Evolutionary conservation across 2,329 filamentous ascomycete genomes (phyloP).

Genomic region (Fusarium tupiense): DNA sequence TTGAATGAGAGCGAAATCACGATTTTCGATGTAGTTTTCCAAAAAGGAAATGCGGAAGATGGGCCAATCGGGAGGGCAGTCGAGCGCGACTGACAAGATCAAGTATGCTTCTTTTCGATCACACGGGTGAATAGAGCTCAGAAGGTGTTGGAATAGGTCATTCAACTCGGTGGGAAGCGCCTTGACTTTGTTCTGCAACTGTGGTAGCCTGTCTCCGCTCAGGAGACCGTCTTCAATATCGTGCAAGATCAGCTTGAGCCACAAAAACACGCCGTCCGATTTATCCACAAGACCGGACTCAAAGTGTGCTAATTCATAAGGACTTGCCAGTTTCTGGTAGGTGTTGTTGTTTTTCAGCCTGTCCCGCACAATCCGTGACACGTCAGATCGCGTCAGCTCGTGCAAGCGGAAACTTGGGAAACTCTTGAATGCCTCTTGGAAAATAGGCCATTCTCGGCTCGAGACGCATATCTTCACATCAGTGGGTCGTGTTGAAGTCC

Average conservation of each 20-base stretch:
- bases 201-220: background rate
- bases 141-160: background rate
- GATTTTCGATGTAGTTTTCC: background rate
- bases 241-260: background rate
- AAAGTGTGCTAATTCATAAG: rapidly evolving
- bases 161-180: background rate
- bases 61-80: background rate
- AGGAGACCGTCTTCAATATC: background rate
- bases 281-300: rapidly evolving
- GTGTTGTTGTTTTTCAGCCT: rapidly evolving
- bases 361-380: background rate
- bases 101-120: background rate
- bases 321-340: rapidly evolving
- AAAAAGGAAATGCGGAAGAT: background rate
- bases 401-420: background rate
- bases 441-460: background rate
- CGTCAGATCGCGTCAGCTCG: background rate
- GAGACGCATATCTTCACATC: background rate
- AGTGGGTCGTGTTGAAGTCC: background rate
- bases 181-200: rapidly evolving
- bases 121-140: rapidly evolving
- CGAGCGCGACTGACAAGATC: background rate
- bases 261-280: background rate
- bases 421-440: background rate
- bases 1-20: rapidly evolving